A percentile compares a stretch with the other conserved stretches of the same genome.
Conservation (phyloP, 192 early-diverging fungal genomes). For the Chytriomyces hyalinus region DNA sequence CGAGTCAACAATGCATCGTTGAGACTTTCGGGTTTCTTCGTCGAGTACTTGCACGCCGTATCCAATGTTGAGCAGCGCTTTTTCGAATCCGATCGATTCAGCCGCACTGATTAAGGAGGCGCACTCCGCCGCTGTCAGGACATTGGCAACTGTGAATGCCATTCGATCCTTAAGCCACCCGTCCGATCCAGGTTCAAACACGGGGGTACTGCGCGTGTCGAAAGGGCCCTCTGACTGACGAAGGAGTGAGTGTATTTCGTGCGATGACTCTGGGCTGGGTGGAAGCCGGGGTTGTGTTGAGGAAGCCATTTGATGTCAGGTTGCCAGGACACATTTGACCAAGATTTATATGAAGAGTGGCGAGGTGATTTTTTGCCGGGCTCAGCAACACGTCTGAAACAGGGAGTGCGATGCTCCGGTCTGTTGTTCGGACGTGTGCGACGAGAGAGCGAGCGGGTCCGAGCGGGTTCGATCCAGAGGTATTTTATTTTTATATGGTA, state of each 20-base stretch:
- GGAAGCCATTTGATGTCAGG: too few relatives aligned
- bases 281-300: too few relatives aligned
- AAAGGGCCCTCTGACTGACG: background rate
- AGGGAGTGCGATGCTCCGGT: too few relatives aligned
- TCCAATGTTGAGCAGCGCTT: constrained; percentile 36
- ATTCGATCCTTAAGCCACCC: constrained; percentile 7
- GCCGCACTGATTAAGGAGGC: background rate
- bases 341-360: too few relatives aligned
- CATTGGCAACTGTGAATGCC: constrained; percentile 22
- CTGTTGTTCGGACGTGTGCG: too few relatives aligned
- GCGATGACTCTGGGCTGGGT: too few relatives aligned
- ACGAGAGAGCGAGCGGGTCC: too few relatives aligned
- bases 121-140: constrained; percentile 33
- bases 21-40: constrained; percentile 24
- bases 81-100: constrained; percentile 24
- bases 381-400: background rate
- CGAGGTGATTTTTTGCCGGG: too few relatives aligned
- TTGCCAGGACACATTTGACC: too few relatives aligned
- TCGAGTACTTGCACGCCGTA: constrained; percentile 25
- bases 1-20: constrained; percentile 31
- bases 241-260: too few relatives aligned
- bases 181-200: background rate
- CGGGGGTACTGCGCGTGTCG: background rate
- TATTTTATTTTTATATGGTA: too few relatives aligned
- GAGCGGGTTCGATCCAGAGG: too few relatives aligned